These are phyloP conservation scores for Solanum appendiculatum DNA, from an alignment of 257 asterid genomes.

Conservation along the genomic window DNA sequence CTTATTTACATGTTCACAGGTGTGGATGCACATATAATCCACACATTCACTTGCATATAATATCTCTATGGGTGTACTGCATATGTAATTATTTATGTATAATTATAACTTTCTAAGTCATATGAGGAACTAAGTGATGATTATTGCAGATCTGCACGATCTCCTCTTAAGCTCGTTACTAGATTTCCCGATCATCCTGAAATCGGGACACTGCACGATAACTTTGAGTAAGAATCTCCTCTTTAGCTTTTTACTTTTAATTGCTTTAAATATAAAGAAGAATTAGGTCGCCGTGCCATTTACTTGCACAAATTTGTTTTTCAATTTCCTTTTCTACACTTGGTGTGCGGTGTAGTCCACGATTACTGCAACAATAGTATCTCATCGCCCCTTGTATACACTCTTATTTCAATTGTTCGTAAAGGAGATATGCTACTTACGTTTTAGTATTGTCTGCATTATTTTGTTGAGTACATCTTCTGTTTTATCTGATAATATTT, in stretches of 20 bases:
- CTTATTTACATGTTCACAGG: neutral
- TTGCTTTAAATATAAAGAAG: neutral
- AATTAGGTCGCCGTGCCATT: neutral
- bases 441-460: neutral
- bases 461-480: neutral
- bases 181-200: slow-evolving; percentile 78
- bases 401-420: neutral
- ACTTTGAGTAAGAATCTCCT: slow-evolving; percentile 60
- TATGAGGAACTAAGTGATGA: slow-evolving; percentile 2
- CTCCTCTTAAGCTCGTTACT: slow-evolving; percentile 72
- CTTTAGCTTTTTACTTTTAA: neutral
- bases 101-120: neutral
- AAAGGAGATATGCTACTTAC: neutral
- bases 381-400: neutral
- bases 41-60: neutral
- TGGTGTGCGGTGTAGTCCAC: neutral
- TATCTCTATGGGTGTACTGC: neutral
- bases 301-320: neutral
- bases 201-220: slow-evolving; percentile 78
- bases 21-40: neutral
- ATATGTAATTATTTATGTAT: neutral
- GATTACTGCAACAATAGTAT: neutral
- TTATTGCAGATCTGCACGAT: slow-evolving; percentile 54
- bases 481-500: slow-evolving; percentile 1
- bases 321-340: neutral